Percentiles rank a stretch among this genome's conserved stretches.
Conservation (phyloP, 345 rosid species). For the Geranium brycei region DNA sequence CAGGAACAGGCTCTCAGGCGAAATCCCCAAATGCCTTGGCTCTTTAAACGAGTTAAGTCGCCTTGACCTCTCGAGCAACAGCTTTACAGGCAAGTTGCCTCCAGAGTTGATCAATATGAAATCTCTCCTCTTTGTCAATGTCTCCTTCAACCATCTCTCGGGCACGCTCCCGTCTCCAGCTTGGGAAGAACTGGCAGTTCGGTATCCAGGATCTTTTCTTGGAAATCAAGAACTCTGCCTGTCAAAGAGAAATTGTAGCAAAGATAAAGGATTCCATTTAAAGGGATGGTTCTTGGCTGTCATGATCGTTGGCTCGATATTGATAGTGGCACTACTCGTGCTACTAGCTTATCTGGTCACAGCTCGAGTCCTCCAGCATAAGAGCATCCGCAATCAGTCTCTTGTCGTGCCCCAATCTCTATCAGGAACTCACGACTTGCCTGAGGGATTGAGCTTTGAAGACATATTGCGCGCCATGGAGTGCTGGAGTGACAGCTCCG, state of each 20-base stretch:
- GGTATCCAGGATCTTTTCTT: conserved; percentile 20
- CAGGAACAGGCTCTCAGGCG: conserved; percentile 23
- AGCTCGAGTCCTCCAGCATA: conserved; percentile 9
- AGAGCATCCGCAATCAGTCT: conserved; percentile 10
- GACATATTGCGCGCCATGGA: conserved; percentile 27
- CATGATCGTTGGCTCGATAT: conserved; percentile 10
- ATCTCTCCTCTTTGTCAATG: conserved; percentile 20
- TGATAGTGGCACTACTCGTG: conserved; percentile 20
- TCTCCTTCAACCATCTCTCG: conserved; percentile 24
- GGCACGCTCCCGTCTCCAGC: conserved; percentile 16
- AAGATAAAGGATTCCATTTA: conserved; percentile 2
- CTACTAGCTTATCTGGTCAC: conserved; percentile 12
- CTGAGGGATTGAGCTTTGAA: conserved; percentile 20
- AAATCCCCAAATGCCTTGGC: conserved; percentile 26
- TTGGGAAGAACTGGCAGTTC: conserved; percentile 19
- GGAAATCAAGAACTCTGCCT: conserved; percentile 25
- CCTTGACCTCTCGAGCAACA: conserved; percentile 32
- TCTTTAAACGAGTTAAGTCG: conserved; percentile 21
- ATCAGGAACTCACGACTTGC: conserved; percentile 18
- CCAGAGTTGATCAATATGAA: conserved; percentile 21
- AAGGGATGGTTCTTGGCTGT: conserved; percentile 16
- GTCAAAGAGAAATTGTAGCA: conserved; percentile 8
- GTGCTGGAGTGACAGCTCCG: conserved; percentile 20
- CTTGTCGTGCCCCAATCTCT: conserved; percentile 12
- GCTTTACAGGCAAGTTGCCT: conserved; percentile 20